Conservation (phyloP, 176 grass and related monocot species). For the Aegilops bicornis region DNA sequence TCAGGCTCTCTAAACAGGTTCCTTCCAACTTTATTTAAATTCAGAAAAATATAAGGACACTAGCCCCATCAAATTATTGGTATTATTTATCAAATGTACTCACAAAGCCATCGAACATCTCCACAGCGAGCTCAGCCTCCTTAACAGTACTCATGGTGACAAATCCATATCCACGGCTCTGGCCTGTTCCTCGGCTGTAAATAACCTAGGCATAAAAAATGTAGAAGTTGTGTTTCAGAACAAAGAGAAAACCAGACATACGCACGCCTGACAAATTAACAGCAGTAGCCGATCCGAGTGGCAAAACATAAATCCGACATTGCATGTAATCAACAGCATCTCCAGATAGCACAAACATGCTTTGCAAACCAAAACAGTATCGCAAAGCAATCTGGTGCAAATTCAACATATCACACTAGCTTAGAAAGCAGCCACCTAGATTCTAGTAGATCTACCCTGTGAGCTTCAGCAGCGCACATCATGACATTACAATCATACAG, state of each 20-base stretch:
- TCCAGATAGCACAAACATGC: too few relatives aligned
- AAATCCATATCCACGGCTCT: background rate
- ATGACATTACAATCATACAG: too few relatives aligned
- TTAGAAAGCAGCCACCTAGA: background rate
- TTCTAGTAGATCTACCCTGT: too few relatives aligned
- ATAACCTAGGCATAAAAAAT: background rate
- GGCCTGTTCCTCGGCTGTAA: background rate
- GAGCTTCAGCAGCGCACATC: background rate
- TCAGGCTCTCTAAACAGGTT: too few relatives aligned
- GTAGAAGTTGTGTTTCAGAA: too few relatives aligned
- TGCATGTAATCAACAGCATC: too few relatives aligned
- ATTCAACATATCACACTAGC: background rate
- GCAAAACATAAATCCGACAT: too few relatives aligned
- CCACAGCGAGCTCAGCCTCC: background rate
- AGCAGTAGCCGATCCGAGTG: background rate
- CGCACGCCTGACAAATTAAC: background rate
- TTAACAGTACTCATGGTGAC: slow-evolving; percentile 9
- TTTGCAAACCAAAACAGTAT: too few relatives aligned
- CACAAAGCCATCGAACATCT: background rate
- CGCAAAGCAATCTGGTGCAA: too few relatives aligned
- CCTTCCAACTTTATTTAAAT: background rate
- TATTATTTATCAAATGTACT: background rate
- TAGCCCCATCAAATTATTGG: background rate
- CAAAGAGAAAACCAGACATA: too few relatives aligned
- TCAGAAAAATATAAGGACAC: background rate